These are phyloP conservation scores for Puccinia triticina DNA, from an alignment of 1,284 basidiomycete genomes.

Conservation along the genomic window DNA sequence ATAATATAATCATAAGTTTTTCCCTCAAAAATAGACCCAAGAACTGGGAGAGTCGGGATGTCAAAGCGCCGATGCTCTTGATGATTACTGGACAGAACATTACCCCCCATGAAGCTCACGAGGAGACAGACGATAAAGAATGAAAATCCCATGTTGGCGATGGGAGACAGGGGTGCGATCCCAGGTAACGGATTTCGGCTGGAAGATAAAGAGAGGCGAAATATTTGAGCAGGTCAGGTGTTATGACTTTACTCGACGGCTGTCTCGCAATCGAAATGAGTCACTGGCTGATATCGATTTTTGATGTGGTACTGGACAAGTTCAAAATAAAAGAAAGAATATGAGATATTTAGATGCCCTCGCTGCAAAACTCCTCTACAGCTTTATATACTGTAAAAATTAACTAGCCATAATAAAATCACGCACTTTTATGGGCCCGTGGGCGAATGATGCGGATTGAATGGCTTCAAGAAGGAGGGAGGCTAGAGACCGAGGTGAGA, in stretches of 20 bases:
- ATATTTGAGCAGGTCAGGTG: no score
- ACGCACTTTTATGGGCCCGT: no score
- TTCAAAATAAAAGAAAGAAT: no score
- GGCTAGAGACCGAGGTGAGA: not conserved
- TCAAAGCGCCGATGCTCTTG: conserved; percentile 13
- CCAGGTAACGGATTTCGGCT: not conserved
- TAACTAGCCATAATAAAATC: no score
- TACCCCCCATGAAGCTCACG: not conserved
- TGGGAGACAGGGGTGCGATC: not conserved
- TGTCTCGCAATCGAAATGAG: no score
- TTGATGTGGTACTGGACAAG: no score
- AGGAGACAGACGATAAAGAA: not conserved
- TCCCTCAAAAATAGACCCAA: conserved; percentile 14
- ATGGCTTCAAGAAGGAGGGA: not conserved
- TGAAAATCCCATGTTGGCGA: not conserved
- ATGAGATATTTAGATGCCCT: no score
- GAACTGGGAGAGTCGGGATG: conserved; percentile 14
- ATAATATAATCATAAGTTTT: conserved; percentile 39
- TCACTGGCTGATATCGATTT: no score
- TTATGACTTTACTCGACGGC: no score
- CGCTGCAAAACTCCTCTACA: no score
- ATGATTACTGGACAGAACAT: not conserved
- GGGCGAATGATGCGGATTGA: no score
- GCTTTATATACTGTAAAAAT: no score
- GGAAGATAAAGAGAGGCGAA: not conserved